Evolutionary conservation across 106 monocot genomes (phyloP).

Genomic region (Iris macrosiphon): DNA sequence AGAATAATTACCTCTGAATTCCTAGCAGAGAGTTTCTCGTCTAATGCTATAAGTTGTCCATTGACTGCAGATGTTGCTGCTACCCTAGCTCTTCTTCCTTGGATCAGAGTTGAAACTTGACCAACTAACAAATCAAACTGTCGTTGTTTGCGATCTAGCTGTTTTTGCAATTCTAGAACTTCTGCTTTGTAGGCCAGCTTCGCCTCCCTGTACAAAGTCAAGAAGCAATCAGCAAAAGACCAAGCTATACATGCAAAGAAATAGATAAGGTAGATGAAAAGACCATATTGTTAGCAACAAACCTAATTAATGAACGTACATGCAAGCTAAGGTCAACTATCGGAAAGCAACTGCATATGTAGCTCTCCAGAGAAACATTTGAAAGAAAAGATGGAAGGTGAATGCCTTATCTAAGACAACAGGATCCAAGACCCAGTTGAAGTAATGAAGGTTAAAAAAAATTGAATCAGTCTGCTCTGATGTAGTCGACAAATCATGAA

Average conservation of each 20-base stretch:
- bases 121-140: constrained; percentile 79
- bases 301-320: not conserved
- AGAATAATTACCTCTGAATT: constrained; percentile 63
- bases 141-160: constrained; percentile 63
- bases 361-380: no score
- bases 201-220: constrained; percentile 53
- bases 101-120: constrained; percentile 82
- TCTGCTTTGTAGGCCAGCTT: constrained; percentile 80
- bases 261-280: not conserved
- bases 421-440: no score
- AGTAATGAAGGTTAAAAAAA: no score
- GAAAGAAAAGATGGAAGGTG: no score
- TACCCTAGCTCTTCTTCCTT: constrained; percentile 73
- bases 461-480: no score
- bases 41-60: constrained; percentile 55
- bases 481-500: no score
- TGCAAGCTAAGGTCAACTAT: no score
- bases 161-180: constrained; percentile 80
- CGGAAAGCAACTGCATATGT: no score
- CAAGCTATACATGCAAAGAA: not conserved
- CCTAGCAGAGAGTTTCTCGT: constrained; percentile 76
- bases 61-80: constrained; percentile 68
- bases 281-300: not conserved
- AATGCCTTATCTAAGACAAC: no score
- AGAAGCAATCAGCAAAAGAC: not conserved